Evolutionary conservation across 805 yeast species (phyloP).

Genomic region (Debaryomyces maramus): DNA sequence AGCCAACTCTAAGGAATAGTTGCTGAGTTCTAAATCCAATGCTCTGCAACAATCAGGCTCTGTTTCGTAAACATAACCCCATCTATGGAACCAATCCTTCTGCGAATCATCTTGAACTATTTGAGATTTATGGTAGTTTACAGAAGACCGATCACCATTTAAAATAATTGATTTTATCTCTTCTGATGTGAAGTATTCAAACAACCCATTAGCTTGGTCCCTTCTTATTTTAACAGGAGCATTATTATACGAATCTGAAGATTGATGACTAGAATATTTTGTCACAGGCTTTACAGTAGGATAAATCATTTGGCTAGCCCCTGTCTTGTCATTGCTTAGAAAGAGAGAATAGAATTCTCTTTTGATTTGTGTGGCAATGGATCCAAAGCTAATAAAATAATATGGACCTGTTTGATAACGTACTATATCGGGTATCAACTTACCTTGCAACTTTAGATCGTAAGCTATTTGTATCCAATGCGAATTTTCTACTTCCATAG

Average conservation of each 20-base stretch:
- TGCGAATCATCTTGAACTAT: conserved; percentile 3
- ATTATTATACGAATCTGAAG: not conserved
- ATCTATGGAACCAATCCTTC: conserved; percentile 14
- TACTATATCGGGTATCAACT: conserved; percentile 12
- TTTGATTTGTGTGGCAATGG: conserved; percentile 15
- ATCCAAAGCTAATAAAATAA: conserved; percentile 16
- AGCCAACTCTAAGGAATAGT: conserved; percentile 12
- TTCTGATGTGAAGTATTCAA: conserved; percentile 10
- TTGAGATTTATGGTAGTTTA: conserved; percentile 3
- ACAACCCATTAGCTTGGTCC: conserved; percentile 2
- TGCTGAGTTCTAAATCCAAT: conserved; percentile 11
- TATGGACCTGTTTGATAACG: conserved; percentile 15
- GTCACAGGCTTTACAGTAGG: not conserved
- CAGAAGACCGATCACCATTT: conserved; percentile 6
- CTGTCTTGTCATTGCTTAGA: conserved; percentile 8
- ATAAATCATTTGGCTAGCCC: not conserved
- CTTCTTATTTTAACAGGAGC: conserved; percentile 5
- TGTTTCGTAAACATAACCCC: conserved; percentile 16
- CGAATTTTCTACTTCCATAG: conserved; percentile 13
- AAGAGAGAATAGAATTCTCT: conserved; percentile 12
- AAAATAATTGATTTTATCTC: conserved; percentile 11
- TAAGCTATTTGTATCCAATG: conserved; percentile 17
- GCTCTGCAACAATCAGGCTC: conserved; percentile 13
- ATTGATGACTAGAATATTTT: not conserved
- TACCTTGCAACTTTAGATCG: conserved; percentile 7